Evolutionary conservation across 2,329 filamentous ascomycete genomes (phyloP), one percentile per base, ranked within the genome.

Genomic region (Diaporthe citriasiana): DNA sequence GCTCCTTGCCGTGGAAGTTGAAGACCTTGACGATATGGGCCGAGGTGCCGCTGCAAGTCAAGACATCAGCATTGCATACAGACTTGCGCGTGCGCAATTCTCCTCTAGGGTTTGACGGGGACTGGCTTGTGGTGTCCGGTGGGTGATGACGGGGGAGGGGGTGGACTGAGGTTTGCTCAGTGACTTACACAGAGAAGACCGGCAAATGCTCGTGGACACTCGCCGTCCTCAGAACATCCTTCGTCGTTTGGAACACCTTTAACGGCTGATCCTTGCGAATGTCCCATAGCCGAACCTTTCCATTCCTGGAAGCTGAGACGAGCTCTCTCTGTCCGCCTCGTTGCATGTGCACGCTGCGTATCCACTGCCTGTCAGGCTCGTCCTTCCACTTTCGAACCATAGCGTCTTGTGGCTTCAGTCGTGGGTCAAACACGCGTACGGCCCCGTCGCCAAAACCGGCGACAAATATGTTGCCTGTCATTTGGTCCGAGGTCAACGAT

Each of bases 381-480:
- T 98, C 95, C 81, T 97, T 97, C 96, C 97, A 99, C 78, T 96
- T 95, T 83, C 94, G 94, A 72, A 98, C 93, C 95, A 98, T 98
- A 25, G 94, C 93, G 71, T 97, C 95, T 75, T 95, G 93, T 3
- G 95, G 93, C 76, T 93, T 92, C 76, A 94, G 85, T 17, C 97
- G 92, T 77, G 96, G 94, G 82, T 99, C 97, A 81, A 98, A 99
- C 6, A 98, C 95, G 70, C 97, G 91, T 56, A 99, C 93, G 1
- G 95, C 95, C 45, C 97, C 97, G 79, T 99, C 97, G 25, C 97
- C 97, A 79, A 98, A 99, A 4, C 97, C 97, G 53, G 97, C 97
- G 15, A 98, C 94, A 79, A 99, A 98, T 59, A 98, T 92, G 80
- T 98, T 95, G 56, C 97, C 97, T 70, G 97, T 97, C 83, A 99